A percentile compares a stretch with the other conserved stretches of the same genome.
Evolutionary conservation across 2,329 filamentous ascomycete genomes (phyloP).

Genomic region (Trichophyton equinum): DNA sequence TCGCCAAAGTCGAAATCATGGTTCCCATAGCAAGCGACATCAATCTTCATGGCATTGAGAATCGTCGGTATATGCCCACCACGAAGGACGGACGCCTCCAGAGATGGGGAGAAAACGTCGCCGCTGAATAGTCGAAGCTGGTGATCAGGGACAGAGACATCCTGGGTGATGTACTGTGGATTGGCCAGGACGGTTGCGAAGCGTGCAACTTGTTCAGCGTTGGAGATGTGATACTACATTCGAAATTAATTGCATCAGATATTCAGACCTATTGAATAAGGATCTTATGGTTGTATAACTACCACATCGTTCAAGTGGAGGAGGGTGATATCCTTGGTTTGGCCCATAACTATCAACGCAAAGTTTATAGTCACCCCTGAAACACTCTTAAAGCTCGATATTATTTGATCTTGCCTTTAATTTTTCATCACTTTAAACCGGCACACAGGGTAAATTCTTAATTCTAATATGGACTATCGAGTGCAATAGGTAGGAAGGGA

Average conservation of each 20-base stretch:
- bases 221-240: neutral
- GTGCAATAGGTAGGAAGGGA: too few species aligned
- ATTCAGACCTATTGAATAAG: neutral
- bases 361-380: neutral
- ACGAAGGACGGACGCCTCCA: neutral
- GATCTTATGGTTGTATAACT: neutral
- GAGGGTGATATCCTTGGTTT: neutral
- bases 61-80: neutral
- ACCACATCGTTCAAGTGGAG: neutral
- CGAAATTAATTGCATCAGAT: neutral
- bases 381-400: neutral
- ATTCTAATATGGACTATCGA: too few species aligned
- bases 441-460: too few species aligned
- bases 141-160: neutral
- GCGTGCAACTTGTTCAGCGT: neutral
- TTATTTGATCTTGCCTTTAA: neutral
- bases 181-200: neutral
- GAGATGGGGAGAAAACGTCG: neutral
- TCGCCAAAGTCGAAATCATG: neutral
- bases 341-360: neutral
- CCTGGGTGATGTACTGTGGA: neutral
- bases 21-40: neutral
- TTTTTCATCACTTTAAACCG: too few species aligned
- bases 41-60: neutral
- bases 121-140: neutral